These are phyloP conservation scores for Daldinia vernicosa DNA, from an alignment of 495 filamentous ascomycete genomes.

Conservation along the genomic window DNA sequence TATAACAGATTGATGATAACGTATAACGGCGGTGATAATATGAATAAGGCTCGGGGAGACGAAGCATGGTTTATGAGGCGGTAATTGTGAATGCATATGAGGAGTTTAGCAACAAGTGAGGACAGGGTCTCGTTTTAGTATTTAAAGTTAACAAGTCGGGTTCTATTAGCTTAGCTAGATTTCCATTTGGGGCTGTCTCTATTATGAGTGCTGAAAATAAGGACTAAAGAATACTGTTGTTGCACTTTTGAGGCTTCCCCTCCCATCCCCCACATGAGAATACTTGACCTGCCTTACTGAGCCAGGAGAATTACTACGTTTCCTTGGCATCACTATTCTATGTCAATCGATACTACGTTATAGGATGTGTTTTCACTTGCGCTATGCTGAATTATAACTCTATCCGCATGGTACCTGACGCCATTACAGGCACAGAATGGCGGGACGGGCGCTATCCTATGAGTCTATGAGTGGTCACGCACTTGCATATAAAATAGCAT, in stretches of 20 bases:
- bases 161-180: not conserved
- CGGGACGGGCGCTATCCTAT: not conserved
- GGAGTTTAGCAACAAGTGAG: not conserved
- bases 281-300: slow-evolving; percentile 25
- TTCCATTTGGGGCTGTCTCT: not conserved
- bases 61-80: not conserved
- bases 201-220: not conserved
- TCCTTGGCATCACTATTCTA: slow-evolving; percentile 18
- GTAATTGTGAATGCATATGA: not conserved
- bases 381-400: not conserved
- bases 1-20: not conserved
- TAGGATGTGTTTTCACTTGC: not conserved
- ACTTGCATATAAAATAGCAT: not conserved
- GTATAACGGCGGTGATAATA: not conserved
- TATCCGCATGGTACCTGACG: slow-evolving; percentile 8
- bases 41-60: not conserved
- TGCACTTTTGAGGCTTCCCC: not conserved
- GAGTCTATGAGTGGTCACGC: not conserved
- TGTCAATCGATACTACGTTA: not conserved
- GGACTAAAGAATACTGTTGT: not conserved
- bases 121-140: not conserved
- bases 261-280: slow-evolving; percentile 5
- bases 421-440: slow-evolving; percentile 14
- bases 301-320: slow-evolving; percentile 22
- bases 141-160: not conserved